Evolutionary conservation across 2,329 filamentous ascomycete genomes (phyloP).

Genomic region (Colletotrichum sp.): DNA sequence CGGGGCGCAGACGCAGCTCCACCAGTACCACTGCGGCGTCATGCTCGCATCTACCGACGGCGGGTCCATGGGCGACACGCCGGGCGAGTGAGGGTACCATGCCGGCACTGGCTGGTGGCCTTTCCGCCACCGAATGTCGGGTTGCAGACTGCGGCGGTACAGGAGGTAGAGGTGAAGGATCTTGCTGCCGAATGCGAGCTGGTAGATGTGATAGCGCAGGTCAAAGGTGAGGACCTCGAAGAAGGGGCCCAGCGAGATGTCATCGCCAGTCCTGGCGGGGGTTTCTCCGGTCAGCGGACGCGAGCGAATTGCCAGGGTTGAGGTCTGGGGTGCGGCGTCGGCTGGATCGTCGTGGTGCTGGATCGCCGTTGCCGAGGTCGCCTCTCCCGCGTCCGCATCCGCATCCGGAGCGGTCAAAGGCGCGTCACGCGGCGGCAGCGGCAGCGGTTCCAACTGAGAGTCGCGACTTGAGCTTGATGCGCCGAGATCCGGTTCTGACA

Average conservation of each 20-base stretch:
- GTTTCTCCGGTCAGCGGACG: background rate
- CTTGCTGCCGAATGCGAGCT: conserved; percentile 14
- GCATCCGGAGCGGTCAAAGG: conserved; percentile 10
- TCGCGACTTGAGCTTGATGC: conserved; percentile 1
- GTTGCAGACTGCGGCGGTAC: conserved; percentile 15
- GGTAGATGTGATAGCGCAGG: conserved; percentile 21
- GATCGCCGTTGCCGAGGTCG: conserved; percentile 1
- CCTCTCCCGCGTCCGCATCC: conserved; percentile 11
- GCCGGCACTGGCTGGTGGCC: conserved; percentile 18
- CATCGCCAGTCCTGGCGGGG: background rate
- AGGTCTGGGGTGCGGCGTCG: background rate
- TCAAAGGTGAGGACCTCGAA: conserved; percentile 18
- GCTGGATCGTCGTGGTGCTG: background rate
- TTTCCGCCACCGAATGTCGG: conserved; percentile 19
- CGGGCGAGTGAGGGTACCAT: conserved; percentile 18
- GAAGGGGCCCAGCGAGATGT: conserved; percentile 2
- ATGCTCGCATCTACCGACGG: conserved; percentile 11
- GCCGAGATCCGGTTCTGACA: background rate
- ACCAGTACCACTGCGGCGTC: conserved; percentile 22
- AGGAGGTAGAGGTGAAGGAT: conserved; percentile 19
- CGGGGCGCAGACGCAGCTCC: conserved; percentile 21
- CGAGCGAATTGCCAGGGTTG: background rate
- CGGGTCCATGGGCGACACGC: conserved; percentile 19
- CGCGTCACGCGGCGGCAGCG: conserved; percentile 3
- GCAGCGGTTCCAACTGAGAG: background rate